A percentile compares a stretch with the other conserved stretches of the same genome.
These are phyloP conservation scores for Selaginella moellendorffii DNA, from an alignment of 75 land plant species.

Conservation along the genomic window DNA sequence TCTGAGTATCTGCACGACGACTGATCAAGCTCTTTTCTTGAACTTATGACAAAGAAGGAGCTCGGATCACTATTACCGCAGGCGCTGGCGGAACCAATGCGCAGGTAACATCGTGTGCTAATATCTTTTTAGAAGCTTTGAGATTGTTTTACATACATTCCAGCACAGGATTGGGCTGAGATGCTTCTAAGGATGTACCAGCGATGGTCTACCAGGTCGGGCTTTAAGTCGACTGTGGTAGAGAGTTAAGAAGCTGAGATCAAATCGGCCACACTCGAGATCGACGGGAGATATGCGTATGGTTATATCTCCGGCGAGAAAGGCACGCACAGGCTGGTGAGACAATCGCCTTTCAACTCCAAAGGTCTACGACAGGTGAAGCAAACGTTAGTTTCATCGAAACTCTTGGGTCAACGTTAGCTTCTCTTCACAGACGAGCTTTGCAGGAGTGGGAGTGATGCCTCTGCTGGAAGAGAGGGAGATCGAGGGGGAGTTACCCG, in stretches of 20 bases:
- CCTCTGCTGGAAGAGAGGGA: slow-evolving; percentile 83
- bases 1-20: too few relatives aligned
- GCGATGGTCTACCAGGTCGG: slow-evolving; percentile 87
- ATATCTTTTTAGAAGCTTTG: background rate
- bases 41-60: slow-evolving; percentile 88
- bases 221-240: slow-evolving; percentile 63
- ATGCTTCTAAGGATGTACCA: slow-evolving; percentile 95
- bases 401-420: background rate
- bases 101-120: slow-evolving; percentile 33
- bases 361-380: slow-evolving; percentile 92
- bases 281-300: slow-evolving; percentile 84
- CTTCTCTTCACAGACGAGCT: slow-evolving; percentile 61
- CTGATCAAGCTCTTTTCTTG: slow-evolving; percentile 90
- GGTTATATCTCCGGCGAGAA: slow-evolving; percentile 91
- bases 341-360: slow-evolving; percentile 89
- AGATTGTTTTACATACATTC: background rate
- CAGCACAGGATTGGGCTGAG: slow-evolving; percentile 99
- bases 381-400: background rate
- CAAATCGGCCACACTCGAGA: slow-evolving; percentile 83
- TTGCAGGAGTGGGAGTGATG: slow-evolving; percentile 95
- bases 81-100: slow-evolving; percentile 99
- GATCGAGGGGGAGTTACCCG: slow-evolving; percentile 67
- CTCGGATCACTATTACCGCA: slow-evolving; percentile 64
- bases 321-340: slow-evolving; percentile 88
- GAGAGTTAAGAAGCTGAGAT: slow-evolving; percentile 95